Conservation (phyloP, 495 filamentous ascomycete genomes). For the Xylaria acuta region DNA sequence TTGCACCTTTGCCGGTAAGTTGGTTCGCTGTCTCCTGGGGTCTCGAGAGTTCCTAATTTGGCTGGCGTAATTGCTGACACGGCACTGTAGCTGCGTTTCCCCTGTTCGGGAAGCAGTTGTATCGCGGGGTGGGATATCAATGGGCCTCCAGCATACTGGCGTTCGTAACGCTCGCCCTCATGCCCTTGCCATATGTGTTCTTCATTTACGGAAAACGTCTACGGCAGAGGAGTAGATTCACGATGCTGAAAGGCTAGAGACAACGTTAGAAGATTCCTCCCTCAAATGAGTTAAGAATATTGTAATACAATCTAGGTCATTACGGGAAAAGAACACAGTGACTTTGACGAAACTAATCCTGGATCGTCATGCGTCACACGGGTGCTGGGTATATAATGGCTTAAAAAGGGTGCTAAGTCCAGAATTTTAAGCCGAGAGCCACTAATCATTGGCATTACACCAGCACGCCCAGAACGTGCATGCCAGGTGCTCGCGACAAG, state of each 20-base stretch:
- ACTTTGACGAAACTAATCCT: no score
- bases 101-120: slow-evolving; percentile 63
- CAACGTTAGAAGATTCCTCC: not conserved
- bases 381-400: not conserved
- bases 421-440: not conserved
- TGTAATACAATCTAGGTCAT: not conserved
- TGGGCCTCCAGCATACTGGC: slow-evolving; percentile 75
- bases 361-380: not conserved
- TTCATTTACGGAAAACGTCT: slow-evolving; percentile 67
- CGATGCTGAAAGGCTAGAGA: slow-evolving; percentile 6
- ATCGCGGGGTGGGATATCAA: slow-evolving; percentile 69
- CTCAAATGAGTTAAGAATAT: not conserved
- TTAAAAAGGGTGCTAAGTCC: not conserved
- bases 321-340: not conserved
- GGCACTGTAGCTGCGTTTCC: slow-evolving; percentile 53
- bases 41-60: not conserved
- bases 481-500: not conserved
- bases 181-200: slow-evolving; percentile 75
- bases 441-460: not conserved
- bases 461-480: not conserved
- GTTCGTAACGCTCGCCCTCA: slow-evolving; percentile 71
- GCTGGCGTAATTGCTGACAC: slow-evolving; percentile 35
- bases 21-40: not conserved
- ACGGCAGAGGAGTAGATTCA: slow-evolving; percentile 55
- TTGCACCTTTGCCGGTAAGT: slow-evolving; percentile 79